Conservation (phyloP, 768 basidiomycete species). For the Boletus tomentosulus region DNA sequence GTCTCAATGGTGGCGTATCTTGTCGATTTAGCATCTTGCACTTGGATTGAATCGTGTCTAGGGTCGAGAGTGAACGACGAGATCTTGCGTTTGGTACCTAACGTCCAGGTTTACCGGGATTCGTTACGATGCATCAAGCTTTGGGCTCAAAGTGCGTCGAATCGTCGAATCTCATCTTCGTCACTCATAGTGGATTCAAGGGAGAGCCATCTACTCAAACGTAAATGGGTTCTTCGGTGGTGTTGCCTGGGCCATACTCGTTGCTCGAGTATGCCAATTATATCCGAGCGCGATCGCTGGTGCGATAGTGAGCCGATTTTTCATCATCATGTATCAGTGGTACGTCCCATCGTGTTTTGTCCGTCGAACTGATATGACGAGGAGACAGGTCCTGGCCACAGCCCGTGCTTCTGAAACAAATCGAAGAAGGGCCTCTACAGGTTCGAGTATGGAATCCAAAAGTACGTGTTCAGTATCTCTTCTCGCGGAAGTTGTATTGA, state of each 20-base stretch:
- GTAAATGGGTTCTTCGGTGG: conserved; percentile 97
- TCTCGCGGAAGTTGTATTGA: not conserved
- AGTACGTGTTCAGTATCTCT: conserved; percentile 37
- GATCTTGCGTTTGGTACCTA: conserved; percentile 90
- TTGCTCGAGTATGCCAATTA: conserved; percentile 98
- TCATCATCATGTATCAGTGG: conserved; percentile 99
- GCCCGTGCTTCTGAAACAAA: conserved; percentile 94
- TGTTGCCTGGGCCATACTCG: conserved; percentile 97
- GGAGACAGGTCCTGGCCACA: conserved; percentile 91
- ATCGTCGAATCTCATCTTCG: not conserved
- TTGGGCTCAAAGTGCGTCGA: conserved; percentile 89
- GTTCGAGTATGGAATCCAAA: conserved; percentile 98
- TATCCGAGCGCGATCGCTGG: conserved; percentile 95
- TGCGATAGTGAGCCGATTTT: conserved; percentile 95
- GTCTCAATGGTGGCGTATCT: conserved; percentile 68
- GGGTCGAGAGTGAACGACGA: conserved; percentile 96
- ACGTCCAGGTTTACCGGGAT: conserved; percentile 91
- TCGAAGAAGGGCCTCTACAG: conserved; percentile 90
- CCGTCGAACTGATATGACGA: conserved; percentile 5
- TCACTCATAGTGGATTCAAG: conserved; percentile 38
- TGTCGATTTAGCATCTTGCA: conserved; percentile 2
- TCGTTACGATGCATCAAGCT: conserved; percentile 94
- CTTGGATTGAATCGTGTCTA: conserved; percentile 30
- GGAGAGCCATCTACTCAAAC: conserved; percentile 95
- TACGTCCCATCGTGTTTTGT: conserved; percentile 33